Conservation (phyloP, 805 yeast species). For the Ogataea nakhonphanomensis region DNA sequence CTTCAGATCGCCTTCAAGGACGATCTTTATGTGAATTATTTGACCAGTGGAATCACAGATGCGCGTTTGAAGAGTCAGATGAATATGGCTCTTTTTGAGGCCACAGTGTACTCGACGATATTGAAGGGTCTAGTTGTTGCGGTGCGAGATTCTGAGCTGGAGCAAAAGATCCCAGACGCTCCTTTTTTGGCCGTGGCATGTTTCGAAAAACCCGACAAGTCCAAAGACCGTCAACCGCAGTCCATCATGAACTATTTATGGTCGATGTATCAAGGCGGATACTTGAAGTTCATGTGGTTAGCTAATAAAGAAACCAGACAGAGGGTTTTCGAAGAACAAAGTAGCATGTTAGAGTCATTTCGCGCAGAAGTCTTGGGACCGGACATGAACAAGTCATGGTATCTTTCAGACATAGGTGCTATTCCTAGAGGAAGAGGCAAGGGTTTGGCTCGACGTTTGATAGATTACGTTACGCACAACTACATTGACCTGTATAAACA, state of each 20-base stretch:
- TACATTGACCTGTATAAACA: conserved; percentile 35
- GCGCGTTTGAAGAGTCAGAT: conserved; percentile 37
- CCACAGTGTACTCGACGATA: conserved; percentile 48
- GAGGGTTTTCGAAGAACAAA: conserved; percentile 48
- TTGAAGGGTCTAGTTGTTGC: conserved; percentile 48
- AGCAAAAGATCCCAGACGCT: conserved; percentile 34
- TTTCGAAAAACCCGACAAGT: conserved; percentile 37
- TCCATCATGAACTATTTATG: conserved; percentile 33
- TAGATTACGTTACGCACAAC: conserved; percentile 47
- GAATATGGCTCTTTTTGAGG: conserved; percentile 51
- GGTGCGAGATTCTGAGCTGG: conserved; percentile 47
- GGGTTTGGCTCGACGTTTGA: conserved; percentile 51
- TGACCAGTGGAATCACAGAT: conserved; percentile 40
- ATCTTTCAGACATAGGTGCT: conserved; percentile 56
- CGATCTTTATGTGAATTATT: conserved; percentile 51
- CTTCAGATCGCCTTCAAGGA: conserved; percentile 50
- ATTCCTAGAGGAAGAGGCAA: conserved; percentile 56
- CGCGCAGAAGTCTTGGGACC: conserved; percentile 43
- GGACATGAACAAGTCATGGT: conserved; percentile 45
- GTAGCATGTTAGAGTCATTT: conserved; percentile 42
- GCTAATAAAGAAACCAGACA: conserved; percentile 43
- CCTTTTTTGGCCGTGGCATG: conserved; percentile 55
- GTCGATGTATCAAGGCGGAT: conserved; percentile 34
- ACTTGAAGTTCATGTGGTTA: conserved; percentile 33
- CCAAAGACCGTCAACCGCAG: conserved; percentile 17